A percentile compares a stretch with the other conserved stretches of the same genome.
These are phyloP conservation scores for Neurospora sp. DNA, from an alignment of 495 filamentous ascomycete species.

Conservation along the genomic window DNA sequence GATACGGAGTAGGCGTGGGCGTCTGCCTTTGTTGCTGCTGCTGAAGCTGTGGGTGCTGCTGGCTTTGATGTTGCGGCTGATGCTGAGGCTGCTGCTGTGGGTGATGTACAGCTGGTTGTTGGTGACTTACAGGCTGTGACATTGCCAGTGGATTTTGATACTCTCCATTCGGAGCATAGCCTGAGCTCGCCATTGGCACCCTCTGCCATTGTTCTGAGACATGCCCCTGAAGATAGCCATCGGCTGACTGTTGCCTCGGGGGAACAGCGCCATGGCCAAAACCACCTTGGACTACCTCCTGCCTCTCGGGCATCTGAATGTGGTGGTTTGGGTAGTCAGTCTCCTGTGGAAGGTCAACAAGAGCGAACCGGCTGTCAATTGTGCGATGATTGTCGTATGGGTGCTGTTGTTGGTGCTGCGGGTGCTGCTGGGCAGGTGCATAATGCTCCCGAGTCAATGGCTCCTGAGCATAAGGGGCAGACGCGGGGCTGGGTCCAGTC, in stretches of 20 bases:
- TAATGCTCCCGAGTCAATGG: neutral
- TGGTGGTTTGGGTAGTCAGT: constrained; percentile 9
- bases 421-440: neutral
- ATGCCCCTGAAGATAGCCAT: constrained; percentile 9
- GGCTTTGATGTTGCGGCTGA: constrained; percentile 23
- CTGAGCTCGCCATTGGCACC: constrained; percentile 1
- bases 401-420: constrained; percentile 8
- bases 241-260: neutral
- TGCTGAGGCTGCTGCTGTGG: constrained; percentile 10
- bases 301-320: constrained; percentile 4
- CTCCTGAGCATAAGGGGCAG: constrained; percentile 12
- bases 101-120: neutral
- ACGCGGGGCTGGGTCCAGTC: constrained; percentile 6
- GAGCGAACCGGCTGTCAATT: constrained; percentile 12
- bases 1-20: constrained; percentile 5
- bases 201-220: constrained; percentile 15
- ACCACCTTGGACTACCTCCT: constrained; percentile 7
- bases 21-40: constrained; percentile 9
- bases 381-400: constrained; percentile 6
- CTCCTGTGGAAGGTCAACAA: constrained; percentile 7
- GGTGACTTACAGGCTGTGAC: constrained; percentile 7
- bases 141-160: constrained; percentile 17
- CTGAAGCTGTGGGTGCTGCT: constrained; percentile 22
- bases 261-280: constrained; percentile 7
- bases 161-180: constrained; percentile 9